These are phyloP conservation scores for Didymosphaeria variabile DNA, from an alignment of 2,329 filamentous ascomycete genomes.

Conservation along the genomic window DNA sequence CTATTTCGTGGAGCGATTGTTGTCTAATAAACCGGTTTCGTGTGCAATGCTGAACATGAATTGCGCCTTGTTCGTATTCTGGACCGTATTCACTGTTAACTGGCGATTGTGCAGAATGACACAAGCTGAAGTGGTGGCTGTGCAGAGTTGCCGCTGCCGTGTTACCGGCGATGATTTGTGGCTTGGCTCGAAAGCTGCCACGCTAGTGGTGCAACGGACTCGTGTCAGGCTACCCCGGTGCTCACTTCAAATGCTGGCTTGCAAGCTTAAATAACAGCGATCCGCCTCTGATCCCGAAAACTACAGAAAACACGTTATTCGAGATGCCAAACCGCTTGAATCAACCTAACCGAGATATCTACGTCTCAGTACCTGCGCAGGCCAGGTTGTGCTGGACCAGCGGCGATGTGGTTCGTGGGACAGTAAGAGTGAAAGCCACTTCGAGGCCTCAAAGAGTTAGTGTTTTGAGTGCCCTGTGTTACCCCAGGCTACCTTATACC, in stretches of 20 bases:
- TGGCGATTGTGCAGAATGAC: too few species aligned
- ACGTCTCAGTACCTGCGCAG: slow-evolving; percentile 3
- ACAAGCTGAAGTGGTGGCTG: background rate
- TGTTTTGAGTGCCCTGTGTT: slow-evolving; percentile 23
- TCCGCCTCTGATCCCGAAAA: background rate
- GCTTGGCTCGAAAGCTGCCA: slow-evolving; percentile 1
- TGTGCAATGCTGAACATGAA: too few species aligned
- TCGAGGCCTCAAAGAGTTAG: slow-evolving; percentile 26
- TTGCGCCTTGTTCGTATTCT: too few species aligned
- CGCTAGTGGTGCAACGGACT: background rate
- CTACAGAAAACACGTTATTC: background rate
- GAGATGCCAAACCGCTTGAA: slow-evolving; percentile 8
- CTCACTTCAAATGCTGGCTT: too few species aligned
- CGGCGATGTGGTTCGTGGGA: slow-evolving; percentile 33
- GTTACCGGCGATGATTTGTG: background rate
- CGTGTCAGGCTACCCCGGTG: background rate
- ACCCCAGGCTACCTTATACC: background rate
- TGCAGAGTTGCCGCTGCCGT: background rate
- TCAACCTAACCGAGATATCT: slow-evolving; percentile 4
- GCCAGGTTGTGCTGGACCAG: slow-evolving; percentile 22
- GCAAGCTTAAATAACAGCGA: background rate
- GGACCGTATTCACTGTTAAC: too few species aligned
- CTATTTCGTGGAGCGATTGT: too few species aligned
- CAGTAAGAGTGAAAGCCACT: slow-evolving; percentile 30
- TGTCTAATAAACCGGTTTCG: too few species aligned